A percentile compares a stretch with the other conserved stretches of the same genome.
These are phyloP conservation scores for Oidiodendron maius DNA, from an alignment of 495 filamentous ascomycete species.

Conservation along the genomic window DNA sequence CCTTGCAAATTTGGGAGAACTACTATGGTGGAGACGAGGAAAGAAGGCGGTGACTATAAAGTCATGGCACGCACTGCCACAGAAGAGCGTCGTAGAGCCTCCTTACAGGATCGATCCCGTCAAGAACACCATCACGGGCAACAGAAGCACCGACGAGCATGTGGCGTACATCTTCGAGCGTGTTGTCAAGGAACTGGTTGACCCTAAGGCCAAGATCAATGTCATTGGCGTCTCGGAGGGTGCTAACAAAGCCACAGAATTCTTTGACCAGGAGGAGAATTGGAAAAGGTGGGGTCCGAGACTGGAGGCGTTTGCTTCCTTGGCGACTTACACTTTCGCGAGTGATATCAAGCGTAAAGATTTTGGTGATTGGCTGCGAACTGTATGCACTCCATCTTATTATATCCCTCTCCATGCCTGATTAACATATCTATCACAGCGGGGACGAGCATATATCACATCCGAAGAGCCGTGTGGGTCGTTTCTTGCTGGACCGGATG, in stretches of 20 bases:
- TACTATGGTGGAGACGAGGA: constrained; percentile 58
- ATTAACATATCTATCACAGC: constrained; percentile 27
- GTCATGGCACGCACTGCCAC: constrained; percentile 48
- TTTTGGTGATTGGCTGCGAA: constrained; percentile 38
- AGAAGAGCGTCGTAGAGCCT: constrained; percentile 44
- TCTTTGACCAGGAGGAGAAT: constrained; percentile 39
- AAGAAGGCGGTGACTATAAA: constrained; percentile 45
- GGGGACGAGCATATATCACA: constrained; percentile 54
- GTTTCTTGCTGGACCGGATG: constrained; percentile 38
- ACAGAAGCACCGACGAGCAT: constrained; percentile 48
- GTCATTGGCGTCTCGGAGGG: constrained; percentile 59
- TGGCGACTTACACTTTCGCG: constrained; percentile 23
- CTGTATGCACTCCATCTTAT: constrained; percentile 29
- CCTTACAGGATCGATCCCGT: constrained; percentile 27
- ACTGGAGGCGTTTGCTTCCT: constrained; percentile 35
- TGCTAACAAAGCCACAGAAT: constrained; percentile 44
- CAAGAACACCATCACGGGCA: constrained; percentile 52
- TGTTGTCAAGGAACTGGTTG: constrained; percentile 43
- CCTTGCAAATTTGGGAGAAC: constrained; percentile 66
- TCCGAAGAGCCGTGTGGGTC: constrained; percentile 41
- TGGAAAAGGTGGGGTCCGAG: constrained; percentile 41
- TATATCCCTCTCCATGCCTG: constrained; percentile 1
- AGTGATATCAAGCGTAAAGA: constrained; percentile 27
- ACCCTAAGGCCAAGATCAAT: constrained; percentile 46
- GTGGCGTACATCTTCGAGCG: constrained; percentile 56